Evolutionary conservation across 1,284 basidiomycete genomes (phyloP).

Genomic region (Ustilago vetiveriae): DNA sequence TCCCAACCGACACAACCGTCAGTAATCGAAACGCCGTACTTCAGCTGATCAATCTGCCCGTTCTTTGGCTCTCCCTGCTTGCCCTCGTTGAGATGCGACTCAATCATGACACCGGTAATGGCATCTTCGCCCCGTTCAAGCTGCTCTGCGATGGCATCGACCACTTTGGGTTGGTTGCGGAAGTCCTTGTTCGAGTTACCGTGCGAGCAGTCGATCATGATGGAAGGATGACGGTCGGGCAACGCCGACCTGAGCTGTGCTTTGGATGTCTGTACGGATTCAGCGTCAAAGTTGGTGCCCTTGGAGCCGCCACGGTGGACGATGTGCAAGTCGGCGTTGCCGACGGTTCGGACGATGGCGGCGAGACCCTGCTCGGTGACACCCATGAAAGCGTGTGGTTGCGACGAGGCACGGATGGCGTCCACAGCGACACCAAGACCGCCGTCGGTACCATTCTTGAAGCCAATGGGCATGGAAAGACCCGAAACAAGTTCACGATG

Average conservation of each 20-base stretch:
- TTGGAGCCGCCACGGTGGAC: conserved; percentile 66
- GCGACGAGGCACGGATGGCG: conserved; percentile 62
- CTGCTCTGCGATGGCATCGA: conserved; percentile 81
- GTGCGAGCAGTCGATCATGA: conserved; percentile 67
- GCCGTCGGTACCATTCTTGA: conserved; percentile 99
- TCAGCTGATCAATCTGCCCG: conserved; percentile 56
- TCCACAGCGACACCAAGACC: conserved; percentile 69
- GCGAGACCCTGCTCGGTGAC: conserved; percentile 74
- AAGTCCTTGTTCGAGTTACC: conserved; percentile 67
- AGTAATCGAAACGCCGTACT: conserved; percentile 67
- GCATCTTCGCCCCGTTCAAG: conserved; percentile 78
- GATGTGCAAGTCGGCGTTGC: conserved; percentile 73
- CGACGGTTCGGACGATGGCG: conserved; percentile 92
- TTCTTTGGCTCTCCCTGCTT: conserved; percentile 66
- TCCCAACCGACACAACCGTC: conserved; percentile 88
- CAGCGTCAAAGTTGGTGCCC: conserved; percentile 73
- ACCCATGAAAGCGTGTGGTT: conserved; percentile 66
- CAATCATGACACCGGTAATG: conserved; percentile 96
- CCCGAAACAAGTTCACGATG: conserved; percentile 67
- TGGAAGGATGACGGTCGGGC: conserved; percentile 55
- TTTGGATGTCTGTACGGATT: conserved; percentile 79
- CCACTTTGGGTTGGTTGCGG: conserved; percentile 69
- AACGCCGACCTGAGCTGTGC: conserved; percentile 72
- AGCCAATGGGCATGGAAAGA: conserved; percentile 72
- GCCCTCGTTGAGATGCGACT: conserved; percentile 83